Base-by-base conservation (phyloP, 805 yeast genomes). In the Suhomyces faveliae region DNA sequence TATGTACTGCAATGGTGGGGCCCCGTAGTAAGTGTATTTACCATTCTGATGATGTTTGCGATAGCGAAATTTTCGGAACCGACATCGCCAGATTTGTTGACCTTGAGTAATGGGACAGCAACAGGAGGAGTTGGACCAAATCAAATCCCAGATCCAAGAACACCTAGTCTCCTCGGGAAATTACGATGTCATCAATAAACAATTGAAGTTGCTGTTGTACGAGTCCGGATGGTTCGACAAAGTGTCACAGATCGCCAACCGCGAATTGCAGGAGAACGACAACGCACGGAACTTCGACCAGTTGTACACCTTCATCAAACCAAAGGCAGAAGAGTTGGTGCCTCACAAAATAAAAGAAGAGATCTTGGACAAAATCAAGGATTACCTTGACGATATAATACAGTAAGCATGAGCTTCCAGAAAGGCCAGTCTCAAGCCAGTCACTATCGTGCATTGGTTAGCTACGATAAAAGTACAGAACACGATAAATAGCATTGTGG, bases 171-270 rank as follows among this genome's bases (percentile, higher is more conserved):
- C 83, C 24, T 79, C 89, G 23, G 97, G 96, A 0, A 87, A 85
- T 66, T 89, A 89, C 64, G 92, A 87, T 51, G 75, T 77, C 74
- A 85, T 89, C 47, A 83, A 85, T 43, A 77, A 79, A 44, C 73
- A 77, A 42, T 68, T 91, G 49, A 81, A 81, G 55, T 75, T 83
- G 47, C 80, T 79, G 58, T 75, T 91, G 9, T 77, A 82, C 45
- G 86, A 87, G 59, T 77, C 85, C 1, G 97, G 97, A 5, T 91
- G 97, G 97, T 81, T 80, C 51, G 96, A 89, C 56, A 76, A 84
- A 46, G 83, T 91, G 22, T 74, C 80, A 40, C 77, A 76, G 35
- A 55, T 85, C 37, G 86, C 95, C 3, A 64, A 64, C 42, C 59
- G 51, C 50, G 78, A 67, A 62, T 77, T 77, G 59, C 69, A 75